Base-by-base conservation (phyloP, 2,329 filamentous ascomycete species). In the Xylaria sp. region DNA sequence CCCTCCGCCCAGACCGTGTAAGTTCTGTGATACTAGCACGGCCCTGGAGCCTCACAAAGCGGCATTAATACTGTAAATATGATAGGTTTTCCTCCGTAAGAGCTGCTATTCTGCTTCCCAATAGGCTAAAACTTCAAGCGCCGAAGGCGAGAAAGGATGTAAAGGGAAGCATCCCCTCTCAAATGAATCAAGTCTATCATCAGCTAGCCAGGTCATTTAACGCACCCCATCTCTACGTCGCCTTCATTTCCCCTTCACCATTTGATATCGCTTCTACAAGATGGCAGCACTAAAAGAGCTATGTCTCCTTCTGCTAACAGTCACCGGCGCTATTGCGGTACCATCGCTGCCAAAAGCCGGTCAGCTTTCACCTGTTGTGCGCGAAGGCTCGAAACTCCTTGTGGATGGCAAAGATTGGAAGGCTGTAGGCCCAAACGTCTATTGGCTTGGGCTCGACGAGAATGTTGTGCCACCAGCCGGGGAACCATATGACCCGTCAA, bases 371-470 rank as follows among this genome's bases (percentile, higher is more conserved):
- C 71, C 72, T 5, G 72, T 82, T 19, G 73, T 71, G 12, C 75
- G 79, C 37, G 64, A 77, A 0, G 77, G 77, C 35, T 76, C 77
- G 1, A 68, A 58, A 1, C 71, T 81, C 15, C 58, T 74, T 1
- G 75, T 80, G 11, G 69, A 76, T 47, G 77, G 76, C 15, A 73
- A 78, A 51, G 71, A 65, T 4, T 83, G 79, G 78, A 80, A 78
- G 56, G 78, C 78, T 1, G 78, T 79, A 15, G 81, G 80, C 0
- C 78, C 79, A n/a, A 83, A 83, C 63, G 74, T 82, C 14, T 83
- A 83, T 73, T 83, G 80, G 80, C 76, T 83, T 9, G 81, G 80
- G 1, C 75, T 83, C 0, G 81, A 83, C 69, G 81, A 83, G 69
- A 83, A 83, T 67, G 79, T 83, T 12, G 72, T 74, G 1, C 80